Percentiles rank a stretch among this genome's conserved stretches.
These are phyloP conservation scores for Litsea cubeba DNA, from an alignment of 164 flowering plant species.

Conservation along the genomic window DNA sequence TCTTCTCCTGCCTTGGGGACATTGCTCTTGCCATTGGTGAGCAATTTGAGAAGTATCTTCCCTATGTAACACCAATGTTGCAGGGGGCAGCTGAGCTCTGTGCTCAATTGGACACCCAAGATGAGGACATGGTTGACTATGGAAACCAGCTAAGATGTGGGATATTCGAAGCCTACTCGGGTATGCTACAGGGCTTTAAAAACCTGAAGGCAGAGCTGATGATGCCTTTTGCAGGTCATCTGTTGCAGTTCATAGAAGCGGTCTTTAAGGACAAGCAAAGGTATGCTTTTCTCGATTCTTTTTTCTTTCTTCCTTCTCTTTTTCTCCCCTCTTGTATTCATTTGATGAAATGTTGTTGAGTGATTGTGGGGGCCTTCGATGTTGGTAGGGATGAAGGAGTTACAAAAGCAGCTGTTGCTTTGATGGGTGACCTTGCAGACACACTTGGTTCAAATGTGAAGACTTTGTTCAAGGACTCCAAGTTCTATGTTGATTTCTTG, in stretches of 20 bases:
- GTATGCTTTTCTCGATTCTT: constrained; percentile 24
- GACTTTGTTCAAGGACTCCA: constrained; percentile 34
- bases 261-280: constrained; percentile 54
- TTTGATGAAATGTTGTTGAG: not conserved
- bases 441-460: constrained; percentile 61
- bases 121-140: constrained; percentile 80
- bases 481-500: constrained; percentile 44
- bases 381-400: constrained; percentile 67
- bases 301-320: not conserved
- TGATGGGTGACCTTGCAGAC: constrained; percentile 82
- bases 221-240: constrained; percentile 68
- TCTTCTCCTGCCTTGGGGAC: constrained; percentile 89
- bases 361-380: not conserved
- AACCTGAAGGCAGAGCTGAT: constrained; percentile 61
- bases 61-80: constrained; percentile 60
- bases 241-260: constrained; percentile 66
- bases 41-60: constrained; percentile 69
- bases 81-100: constrained; percentile 69
- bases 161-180: constrained; percentile 86
- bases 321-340: not conserved
- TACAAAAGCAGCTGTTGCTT: constrained; percentile 75
- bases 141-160: constrained; percentile 74
- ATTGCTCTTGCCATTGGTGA: constrained; percentile 80
- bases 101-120: constrained; percentile 50
- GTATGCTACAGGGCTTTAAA: constrained; percentile 80